Conservation (phyloP, 2,329 filamentous ascomycete genomes). For the Trichoderma atrobrunneum region DNA sequence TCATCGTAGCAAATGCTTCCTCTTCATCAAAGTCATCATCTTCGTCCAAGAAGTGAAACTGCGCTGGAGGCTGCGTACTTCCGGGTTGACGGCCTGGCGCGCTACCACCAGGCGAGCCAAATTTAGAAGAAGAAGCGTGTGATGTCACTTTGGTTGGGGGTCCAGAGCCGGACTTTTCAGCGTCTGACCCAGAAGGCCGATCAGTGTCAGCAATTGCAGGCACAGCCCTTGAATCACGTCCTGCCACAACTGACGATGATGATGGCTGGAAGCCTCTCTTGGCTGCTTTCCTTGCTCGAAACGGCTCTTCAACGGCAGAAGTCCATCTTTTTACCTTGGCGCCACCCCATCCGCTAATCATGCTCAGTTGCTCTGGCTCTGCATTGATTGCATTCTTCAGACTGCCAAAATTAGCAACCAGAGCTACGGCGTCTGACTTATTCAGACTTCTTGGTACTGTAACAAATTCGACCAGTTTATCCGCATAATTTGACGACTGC, state of each 20-base stretch:
- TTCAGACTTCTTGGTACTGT: slow-evolving; percentile 88
- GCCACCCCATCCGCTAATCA: slow-evolving; percentile 91
- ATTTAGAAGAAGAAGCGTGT: neutral
- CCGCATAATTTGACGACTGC: slow-evolving; percentile 78
- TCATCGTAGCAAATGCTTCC: slow-evolving; percentile 40
- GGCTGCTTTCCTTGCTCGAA: slow-evolving; percentile 70
- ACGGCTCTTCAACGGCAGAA: slow-evolving; percentile 77
- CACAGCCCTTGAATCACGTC: neutral
- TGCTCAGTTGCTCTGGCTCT: slow-evolving; percentile 75
- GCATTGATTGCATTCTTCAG: slow-evolving; percentile 85
- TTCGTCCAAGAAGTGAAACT: slow-evolving; percentile 41
- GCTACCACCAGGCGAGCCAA: slow-evolving; percentile 1
- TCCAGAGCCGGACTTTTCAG: slow-evolving; percentile 40
- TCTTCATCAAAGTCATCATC: slow-evolving; percentile 44
- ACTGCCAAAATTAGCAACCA: slow-evolving; percentile 91
- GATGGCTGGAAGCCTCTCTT: slow-evolving; percentile 36
- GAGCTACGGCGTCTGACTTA: slow-evolving; percentile 86
- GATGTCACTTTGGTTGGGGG: slow-evolving; percentile 43
- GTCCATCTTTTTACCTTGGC: slow-evolving; percentile 91
- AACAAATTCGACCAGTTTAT: slow-evolving; percentile 87
- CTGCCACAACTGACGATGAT: neutral
- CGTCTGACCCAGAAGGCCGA: slow-evolving; percentile 33
- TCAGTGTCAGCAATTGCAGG: slow-evolving; percentile 14
- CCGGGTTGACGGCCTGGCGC: neutral
- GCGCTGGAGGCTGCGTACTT: slow-evolving; percentile 21